Evolutionary conservation across 2,329 filamentous ascomycete genomes (phyloP), one percentile per base, ranked within the genome.

Genomic region (Cytospora schulzeri): DNA sequence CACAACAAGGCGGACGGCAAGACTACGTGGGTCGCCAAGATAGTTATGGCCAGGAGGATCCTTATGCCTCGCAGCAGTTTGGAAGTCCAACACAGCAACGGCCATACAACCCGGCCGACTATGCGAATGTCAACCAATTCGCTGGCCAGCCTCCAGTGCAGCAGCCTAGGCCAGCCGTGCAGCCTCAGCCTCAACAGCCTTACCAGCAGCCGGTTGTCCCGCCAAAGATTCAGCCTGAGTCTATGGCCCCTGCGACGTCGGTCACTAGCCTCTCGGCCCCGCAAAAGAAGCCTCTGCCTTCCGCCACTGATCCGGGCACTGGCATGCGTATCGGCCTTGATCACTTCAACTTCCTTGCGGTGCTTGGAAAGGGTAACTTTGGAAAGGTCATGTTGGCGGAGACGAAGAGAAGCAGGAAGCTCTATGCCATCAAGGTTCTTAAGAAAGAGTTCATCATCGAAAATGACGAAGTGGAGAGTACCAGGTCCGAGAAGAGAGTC

Each of bases 371-470:
- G 79, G 95, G 95, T 80, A 99, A 99, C 79, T 99, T 99, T 75
- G 95, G 95, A 77, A 99, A 99, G 79, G 95, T 99, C 79, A 99
- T 99, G 95, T 82, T 99, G 76, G 95, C 95, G 2, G 96, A 99
- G 79, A 97, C 95, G 1, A 99, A 99, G 83, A 88, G 88, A 62
- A 88, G 91, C 12, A 92, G 93, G 77, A 91, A 94, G 76, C 83
- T 99, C 9, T 99, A 98, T 76, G 95, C 95, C 64, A 99, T 99
- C 78, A 99, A 99, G 79, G 95, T 99, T 45, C 81, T 99, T 71
- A 99, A 99, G 85, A 99, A 99, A 81, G 95, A 99, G 77, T 99
- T 99, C 76, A 99, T 99, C 74, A 99, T 99, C 68, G 96, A 99
- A 76, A 97, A 99, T 69, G 95, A 99, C 74, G 95, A 99, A 80